These are phyloP conservation scores for Astrephomene gubernaculifera DNA, from an alignment of 139 green algal species.

Conservation along the genomic window DNA sequence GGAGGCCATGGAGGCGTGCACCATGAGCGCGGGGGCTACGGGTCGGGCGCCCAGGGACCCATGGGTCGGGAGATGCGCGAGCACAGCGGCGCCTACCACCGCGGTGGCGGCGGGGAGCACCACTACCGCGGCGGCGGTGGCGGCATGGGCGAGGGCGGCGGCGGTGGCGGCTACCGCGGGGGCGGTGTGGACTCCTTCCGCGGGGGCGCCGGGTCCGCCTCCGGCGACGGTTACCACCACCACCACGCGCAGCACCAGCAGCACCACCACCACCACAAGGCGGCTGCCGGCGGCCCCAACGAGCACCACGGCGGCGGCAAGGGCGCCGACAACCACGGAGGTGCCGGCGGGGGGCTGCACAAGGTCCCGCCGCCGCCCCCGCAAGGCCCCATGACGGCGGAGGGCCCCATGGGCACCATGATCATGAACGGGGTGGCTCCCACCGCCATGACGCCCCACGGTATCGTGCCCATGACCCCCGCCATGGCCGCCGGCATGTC, in stretches of 20 bases:
- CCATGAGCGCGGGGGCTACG: conserved; percentile 3
- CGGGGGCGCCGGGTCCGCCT: neutral
- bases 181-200: conserved; percentile 15
- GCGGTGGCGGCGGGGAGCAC: neutral
- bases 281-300: neutral
- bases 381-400: neutral
- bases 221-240: conserved; percentile 29
- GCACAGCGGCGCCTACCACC: neutral
- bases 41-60: neutral
- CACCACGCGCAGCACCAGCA: conserved; percentile 23
- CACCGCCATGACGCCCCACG: neutral
- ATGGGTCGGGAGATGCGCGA: conserved; percentile 14
- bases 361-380: conserved; percentile 35
- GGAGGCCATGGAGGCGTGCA: neutral
- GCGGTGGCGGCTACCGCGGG: neutral
- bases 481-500: conserved; percentile 1
- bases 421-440: neutral
- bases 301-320: conserved; percentile 18
- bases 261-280: conserved; percentile 12
- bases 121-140: neutral
- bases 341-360: conserved; percentile 17
- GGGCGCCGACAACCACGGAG: neutral
- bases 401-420: conserved; percentile 8
- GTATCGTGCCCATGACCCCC: conserved; percentile 7
- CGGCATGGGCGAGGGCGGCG: neutral